phyloP scores from a whole-genome alignment of 208 protist species.

The Naegleria gruberi region DNA sequence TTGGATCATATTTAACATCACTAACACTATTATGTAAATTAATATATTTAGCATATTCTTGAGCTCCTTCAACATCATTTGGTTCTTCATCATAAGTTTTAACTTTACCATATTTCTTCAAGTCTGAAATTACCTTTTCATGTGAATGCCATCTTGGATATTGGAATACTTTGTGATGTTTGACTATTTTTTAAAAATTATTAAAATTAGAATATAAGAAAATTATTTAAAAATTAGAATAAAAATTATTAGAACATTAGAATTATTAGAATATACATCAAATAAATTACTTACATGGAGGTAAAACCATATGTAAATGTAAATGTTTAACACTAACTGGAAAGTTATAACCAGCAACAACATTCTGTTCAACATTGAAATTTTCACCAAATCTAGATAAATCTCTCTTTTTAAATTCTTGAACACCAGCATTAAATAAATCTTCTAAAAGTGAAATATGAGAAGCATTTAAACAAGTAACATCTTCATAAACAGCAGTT shows the following conservation, averaged over 20 bases:
- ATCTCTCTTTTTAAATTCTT: conserved; percentile 2
- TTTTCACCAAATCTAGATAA: background rate
- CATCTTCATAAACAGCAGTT: background rate
- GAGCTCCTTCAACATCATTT: background rate
- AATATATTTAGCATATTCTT: background rate
- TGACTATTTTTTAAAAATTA: background rate
- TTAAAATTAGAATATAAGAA: too few relatives aligned
- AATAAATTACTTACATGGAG: background rate
- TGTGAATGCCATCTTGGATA: background rate
- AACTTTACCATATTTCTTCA: background rate
- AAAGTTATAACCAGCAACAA: background rate
- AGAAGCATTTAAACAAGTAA: background rate
- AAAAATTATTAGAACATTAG: too few relatives aligned
- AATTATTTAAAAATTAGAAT: too few relatives aligned
- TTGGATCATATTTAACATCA: background rate
- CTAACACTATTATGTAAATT: background rate
- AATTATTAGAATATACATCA: too few relatives aligned
- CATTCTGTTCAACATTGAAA: background rate
- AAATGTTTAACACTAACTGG: conserved; percentile 19
- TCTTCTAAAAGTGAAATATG: conserved; percentile 1
- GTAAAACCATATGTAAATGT: conserved; percentile 19
- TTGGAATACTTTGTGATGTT: background rate
- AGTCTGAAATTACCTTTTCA: background rate
- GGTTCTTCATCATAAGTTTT: background rate
- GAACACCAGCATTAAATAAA: background rate